Conservation (phyloP, 2,329 filamentous ascomycete genomes). For the Cadophora luteo-olivacea region DNA sequence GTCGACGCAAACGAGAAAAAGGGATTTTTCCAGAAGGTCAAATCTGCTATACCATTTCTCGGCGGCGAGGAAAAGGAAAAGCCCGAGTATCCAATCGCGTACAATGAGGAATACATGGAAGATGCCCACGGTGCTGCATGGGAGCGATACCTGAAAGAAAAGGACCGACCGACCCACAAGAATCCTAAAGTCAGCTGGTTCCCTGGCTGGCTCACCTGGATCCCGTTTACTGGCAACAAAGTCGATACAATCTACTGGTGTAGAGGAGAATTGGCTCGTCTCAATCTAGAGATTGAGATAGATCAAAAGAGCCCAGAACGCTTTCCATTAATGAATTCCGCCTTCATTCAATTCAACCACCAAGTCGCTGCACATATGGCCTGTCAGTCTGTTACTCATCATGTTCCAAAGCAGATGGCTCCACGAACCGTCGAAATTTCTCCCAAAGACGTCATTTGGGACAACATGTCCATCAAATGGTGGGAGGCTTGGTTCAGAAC, state of each 20-base stretch:
- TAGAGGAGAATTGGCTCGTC: conserved; percentile 80
- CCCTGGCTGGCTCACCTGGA: conserved; percentile 72
- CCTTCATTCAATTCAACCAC: conserved; percentile 98
- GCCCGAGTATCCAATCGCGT: conserved; percentile 64
- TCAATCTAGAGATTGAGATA: conserved; percentile 90
- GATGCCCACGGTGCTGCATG: conserved; percentile 73
- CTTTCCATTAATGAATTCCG: conserved; percentile 92
- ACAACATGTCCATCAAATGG: conserved; percentile 96
- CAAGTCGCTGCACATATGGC: conserved; percentile 98
- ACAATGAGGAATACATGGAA: conserved; percentile 65
- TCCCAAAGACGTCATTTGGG: conserved; percentile 92
- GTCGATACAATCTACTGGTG: conserved; percentile 96
- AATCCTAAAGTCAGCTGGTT: conserved; percentile 67
- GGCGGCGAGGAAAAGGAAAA: conserved; percentile 38
- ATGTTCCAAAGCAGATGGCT: conserved; percentile 91
- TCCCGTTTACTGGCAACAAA: conserved; percentile 85
- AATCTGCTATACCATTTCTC: conserved; percentile 55
- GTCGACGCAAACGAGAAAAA: conserved; percentile 49
- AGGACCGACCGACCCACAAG: conserved; percentile 84
- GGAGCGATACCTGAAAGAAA: conserved; percentile 81
- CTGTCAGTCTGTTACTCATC: conserved; percentile 89
- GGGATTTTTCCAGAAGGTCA: conserved; percentile 58
- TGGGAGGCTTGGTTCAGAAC: conserved; percentile 79
- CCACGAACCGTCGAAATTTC: conserved; percentile 93
- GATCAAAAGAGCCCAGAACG: conserved; percentile 87